Percentiles rank a stretch among this genome's conserved stretches.
Evolutionary conservation across 148 eudicot species (phyloP).

Genomic region (Fagopyrum esculentum): DNA sequence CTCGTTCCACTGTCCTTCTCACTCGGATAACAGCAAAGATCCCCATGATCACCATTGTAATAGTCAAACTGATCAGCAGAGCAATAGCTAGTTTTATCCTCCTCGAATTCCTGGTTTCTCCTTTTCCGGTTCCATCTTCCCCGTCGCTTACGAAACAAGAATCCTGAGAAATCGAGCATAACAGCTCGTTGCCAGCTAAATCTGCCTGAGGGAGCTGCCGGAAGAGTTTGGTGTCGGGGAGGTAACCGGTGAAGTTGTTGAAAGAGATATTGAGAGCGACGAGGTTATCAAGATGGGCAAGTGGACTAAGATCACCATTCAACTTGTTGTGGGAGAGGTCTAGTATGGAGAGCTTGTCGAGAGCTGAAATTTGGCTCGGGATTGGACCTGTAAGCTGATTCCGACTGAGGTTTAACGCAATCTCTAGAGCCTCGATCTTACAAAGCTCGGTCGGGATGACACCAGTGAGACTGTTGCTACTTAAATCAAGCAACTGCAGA

Average conservation of each 20-base stretch:
- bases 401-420: constrained; percentile 63
- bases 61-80: constrained; percentile 44
- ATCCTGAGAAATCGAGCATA: constrained; percentile 41
- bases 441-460: constrained; percentile 47
- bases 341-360: constrained; percentile 53
- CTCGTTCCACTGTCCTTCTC: constrained; percentile 33
- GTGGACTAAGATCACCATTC: constrained; percentile 45
- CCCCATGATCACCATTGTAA: constrained; percentile 66
- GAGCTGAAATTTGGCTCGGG: constrained; percentile 50
- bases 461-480: constrained; percentile 53
- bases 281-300: constrained; percentile 44
- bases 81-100: constrained; percentile 57
- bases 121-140: constrained; percentile 12
- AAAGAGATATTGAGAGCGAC: constrained; percentile 69
- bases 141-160: constrained; percentile 35
- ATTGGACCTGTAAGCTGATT: constrained; percentile 50
- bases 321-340: constrained; percentile 72
- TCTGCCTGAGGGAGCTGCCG: constrained; percentile 47
- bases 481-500: constrained; percentile 75
- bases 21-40: constrained; percentile 54
- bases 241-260: constrained; percentile 66
- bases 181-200: constrained; percentile 50
- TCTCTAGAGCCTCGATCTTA: constrained; percentile 56
- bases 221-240: constrained; percentile 72
- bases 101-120: constrained; percentile 23